Evolutionary conservation across 139 green algal species (phyloP).

Genomic region (Deuterostichococcus epilithicus): DNA sequence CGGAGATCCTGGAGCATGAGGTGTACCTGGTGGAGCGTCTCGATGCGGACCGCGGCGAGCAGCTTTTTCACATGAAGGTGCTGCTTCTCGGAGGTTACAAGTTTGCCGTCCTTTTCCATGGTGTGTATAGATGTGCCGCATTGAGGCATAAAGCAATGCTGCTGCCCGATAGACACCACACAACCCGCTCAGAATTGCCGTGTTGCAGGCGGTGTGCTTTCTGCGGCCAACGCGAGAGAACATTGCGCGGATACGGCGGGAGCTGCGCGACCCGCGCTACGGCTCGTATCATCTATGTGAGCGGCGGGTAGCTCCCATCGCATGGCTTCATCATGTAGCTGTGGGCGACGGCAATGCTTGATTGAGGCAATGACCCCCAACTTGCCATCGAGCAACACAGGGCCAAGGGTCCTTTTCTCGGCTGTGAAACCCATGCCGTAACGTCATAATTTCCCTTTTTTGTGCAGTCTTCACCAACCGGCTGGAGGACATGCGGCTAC

Average conservation of each 20-base stretch:
- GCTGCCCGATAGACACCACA: not conserved
- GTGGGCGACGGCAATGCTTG: not conserved
- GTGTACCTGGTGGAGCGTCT: constrained; percentile 90
- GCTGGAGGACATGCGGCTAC: constrained; percentile 78
- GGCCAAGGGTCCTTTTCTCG: too few relatives aligned
- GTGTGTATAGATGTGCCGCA: not conserved
- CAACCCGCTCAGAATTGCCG: constrained; percentile 2
- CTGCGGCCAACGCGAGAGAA: constrained; percentile 87
- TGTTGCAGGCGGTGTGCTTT: constrained; percentile 78
- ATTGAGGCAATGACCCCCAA: too few relatives aligned
- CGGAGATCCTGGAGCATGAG: constrained; percentile 87
- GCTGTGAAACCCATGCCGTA: too few relatives aligned
- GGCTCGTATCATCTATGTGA: constrained; percentile 86
- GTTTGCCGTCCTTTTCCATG: not conserved
- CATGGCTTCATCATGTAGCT: too few relatives aligned
- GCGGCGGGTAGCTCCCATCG: constrained; percentile 19
- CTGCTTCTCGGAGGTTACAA: not conserved
- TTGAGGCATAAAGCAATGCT: not conserved
- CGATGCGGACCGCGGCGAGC: constrained; percentile 49
- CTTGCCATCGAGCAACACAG: not conserved
- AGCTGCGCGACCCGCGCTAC: constrained; percentile 84
- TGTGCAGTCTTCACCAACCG: constrained; percentile 84
- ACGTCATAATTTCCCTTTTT: not conserved
- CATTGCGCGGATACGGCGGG: constrained; percentile 69
- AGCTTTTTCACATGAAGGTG: constrained; percentile 83